These are phyloP conservation scores for Sphagnum contortum DNA, from an alignment of 225 moss, liverwort and hornwort genomes.

Conservation along the genomic window DNA sequence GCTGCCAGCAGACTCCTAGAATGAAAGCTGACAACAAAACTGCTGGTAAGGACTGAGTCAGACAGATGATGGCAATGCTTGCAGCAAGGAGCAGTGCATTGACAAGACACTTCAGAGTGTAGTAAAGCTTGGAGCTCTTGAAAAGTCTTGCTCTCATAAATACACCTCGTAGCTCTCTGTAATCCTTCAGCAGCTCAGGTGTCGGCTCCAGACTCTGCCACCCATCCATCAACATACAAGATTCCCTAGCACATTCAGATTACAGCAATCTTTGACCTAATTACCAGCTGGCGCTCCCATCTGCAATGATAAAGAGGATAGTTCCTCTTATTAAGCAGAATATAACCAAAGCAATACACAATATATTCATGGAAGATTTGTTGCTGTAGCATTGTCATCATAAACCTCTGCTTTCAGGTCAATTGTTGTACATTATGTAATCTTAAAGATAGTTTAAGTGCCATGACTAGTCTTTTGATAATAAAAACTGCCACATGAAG, in stretches of 20 bases:
- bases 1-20: constrained; percentile 65
- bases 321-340: not conserved
- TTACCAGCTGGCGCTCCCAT: not conserved
- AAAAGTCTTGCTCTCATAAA: constrained; percentile 63
- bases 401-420: too few species aligned
- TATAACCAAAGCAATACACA: too few species aligned
- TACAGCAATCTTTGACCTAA: not conserved
- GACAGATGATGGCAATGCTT: constrained; percentile 49
- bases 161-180: constrained; percentile 64
- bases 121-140: constrained; percentile 73
- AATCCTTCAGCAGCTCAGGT: constrained; percentile 66
- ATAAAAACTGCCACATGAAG: too few species aligned
- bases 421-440: too few species aligned
- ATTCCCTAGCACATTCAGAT: not conserved
- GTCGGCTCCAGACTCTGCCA: constrained; percentile 49
- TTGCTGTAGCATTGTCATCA: too few species aligned
- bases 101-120: constrained; percentile 30
- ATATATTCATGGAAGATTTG: too few species aligned
- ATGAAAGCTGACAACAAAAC: constrained; percentile 58
- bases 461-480: too few species aligned
- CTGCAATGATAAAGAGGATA: not conserved
- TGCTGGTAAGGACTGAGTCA: constrained; percentile 32
- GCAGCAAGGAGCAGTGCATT: constrained; percentile 53
- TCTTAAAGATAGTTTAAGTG: too few species aligned
- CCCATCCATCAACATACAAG: not conserved